These are phyloP conservation scores for Tylopilus intermedius DNA, from an alignment of 768 basidiomycete species.

Conservation along the genomic window DNA sequence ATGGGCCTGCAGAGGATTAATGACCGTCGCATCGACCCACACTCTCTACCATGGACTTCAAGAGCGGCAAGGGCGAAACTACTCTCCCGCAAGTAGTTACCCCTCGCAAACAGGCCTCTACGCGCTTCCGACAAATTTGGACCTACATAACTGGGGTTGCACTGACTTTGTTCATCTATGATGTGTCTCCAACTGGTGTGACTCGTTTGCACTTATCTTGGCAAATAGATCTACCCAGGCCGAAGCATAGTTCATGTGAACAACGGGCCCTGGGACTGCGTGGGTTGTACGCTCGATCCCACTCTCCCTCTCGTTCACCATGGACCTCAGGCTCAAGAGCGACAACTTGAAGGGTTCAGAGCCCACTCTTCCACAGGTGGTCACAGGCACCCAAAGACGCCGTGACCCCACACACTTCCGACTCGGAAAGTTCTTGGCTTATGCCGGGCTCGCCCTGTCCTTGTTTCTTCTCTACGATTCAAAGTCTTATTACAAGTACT, in stretches of 20 bases:
- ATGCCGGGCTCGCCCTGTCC: conserved; percentile 4
- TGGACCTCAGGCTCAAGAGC: too few species aligned
- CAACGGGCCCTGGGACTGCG: too few species aligned
- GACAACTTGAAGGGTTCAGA: too few species aligned
- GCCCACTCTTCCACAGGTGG: too few species aligned
- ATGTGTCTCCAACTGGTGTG: not conserved
- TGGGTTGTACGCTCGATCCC: too few species aligned
- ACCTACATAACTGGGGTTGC: conserved; percentile 2
- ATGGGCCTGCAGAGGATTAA: too few species aligned
- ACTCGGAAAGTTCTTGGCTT: not conserved
- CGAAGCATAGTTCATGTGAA: too few species aligned
- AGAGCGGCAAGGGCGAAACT: conserved; percentile 7
- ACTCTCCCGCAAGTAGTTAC: conserved; percentile 12
- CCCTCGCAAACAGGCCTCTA: not conserved
- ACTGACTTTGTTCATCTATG: not conserved
- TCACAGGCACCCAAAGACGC: too few species aligned
- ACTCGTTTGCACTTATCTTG: too few species aligned
- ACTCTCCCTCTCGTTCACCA: too few species aligned
- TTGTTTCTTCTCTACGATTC: conserved; percentile 11
- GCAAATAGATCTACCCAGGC: too few species aligned
- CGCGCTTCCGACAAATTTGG: conserved; percentile 3
- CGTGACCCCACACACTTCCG: not conserved
- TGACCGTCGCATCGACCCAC: too few species aligned
- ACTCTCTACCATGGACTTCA: conserved; percentile 14
- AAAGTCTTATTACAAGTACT: not conserved